Evolutionary conservation across 2,329 filamentous ascomycete species (phyloP).

Genomic region (Nigrograna mackinnonii): DNA sequence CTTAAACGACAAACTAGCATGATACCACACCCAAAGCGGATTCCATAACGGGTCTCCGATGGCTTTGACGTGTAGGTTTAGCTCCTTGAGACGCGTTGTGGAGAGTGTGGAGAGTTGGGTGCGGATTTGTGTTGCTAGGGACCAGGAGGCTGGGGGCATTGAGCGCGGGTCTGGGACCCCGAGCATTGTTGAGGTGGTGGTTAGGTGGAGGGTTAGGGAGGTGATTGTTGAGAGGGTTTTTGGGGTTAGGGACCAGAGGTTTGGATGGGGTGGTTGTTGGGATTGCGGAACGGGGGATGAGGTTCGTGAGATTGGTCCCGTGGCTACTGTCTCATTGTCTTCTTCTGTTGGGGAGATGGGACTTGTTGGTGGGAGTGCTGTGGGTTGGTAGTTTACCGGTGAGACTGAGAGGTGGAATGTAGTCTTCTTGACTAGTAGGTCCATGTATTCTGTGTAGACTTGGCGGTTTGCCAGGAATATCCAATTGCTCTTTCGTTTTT

Average conservation of each 20-base stretch:
- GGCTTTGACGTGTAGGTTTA: constrained; percentile 35
- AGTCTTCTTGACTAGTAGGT: constrained; percentile 31
- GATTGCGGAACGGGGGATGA: background rate
- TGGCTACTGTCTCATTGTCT: background rate
- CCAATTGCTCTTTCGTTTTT: constrained; percentile 16
- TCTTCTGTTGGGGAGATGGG: background rate
- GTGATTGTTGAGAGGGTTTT: constrained; percentile 23
- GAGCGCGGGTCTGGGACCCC: constrained; percentile 37
- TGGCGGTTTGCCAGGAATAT: constrained; percentile 37
- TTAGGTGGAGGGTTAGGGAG: constrained; percentile 31
- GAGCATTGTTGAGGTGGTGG: constrained; percentile 39
- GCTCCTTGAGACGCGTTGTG: constrained; percentile 13
- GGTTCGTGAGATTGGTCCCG: background rate
- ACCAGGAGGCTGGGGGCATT: constrained; percentile 35
- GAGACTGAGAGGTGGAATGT: constrained; percentile 37
- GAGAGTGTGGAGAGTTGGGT: constrained; percentile 17
- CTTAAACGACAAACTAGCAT: constrained; percentile 37
- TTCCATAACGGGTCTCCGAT: constrained; percentile 44
- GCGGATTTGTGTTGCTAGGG: constrained; percentile 29
- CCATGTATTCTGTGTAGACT: constrained; percentile 37
- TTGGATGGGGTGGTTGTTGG: constrained; percentile 1
- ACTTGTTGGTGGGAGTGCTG: background rate
- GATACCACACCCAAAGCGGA: constrained; percentile 44
- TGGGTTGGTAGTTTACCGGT: constrained; percentile 25
- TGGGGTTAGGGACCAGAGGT: constrained; percentile 34